Evolutionary conservation across 1,139 yeast species (phyloP), one percentile per base, ranked within the genome.

Genomic region (Pneumocystis sp.): DNA sequence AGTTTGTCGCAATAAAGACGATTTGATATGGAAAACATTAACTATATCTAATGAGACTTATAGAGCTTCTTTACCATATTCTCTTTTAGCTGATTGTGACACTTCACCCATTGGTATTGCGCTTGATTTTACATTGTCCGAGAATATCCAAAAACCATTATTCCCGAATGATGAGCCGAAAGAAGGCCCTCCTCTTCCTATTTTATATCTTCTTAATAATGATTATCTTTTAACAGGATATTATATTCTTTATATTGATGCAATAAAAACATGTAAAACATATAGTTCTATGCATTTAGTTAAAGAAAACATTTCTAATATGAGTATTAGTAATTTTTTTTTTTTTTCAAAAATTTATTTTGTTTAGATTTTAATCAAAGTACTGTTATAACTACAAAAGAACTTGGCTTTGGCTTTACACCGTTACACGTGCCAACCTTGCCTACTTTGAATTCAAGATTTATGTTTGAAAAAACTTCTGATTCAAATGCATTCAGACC

Each of bases 11-110:
- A 17, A 40, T 61, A 39, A 35, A n/a, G 63, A 57, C 21, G 45
- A 50, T 40, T 42, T 61, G 15, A 19, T 42, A 63, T 63, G 65
- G 65, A 34, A n/a, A 17, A 63, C 59, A 17, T 21, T 57, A 57
- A 39, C n/a, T 63, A 63, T 63, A 61, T 29, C 65, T 29, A 59
- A 63, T n/a, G 65, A 63, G 29, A 63, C 65, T 39, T 31, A 45
- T 29, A 34, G 66, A 34, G 65, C 65, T 19, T 42, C 63, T 40
- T 62, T 63, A 17, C 65, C 65, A 4, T 63, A 63, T 40, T 63
- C 65, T 29, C n/a, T 31, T 19, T n/a, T 31, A 42, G 42, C n/a
- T 21, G 65, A 63, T 45, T 34, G 42, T 29, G 65, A 63, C 25
- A 62, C 63, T 21, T 63, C 65, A 3, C 65, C 65, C 17, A 39